phyloP scores from a whole-genome alignment of 148 eudicot genomes.

The Silene uniflora region DNA sequence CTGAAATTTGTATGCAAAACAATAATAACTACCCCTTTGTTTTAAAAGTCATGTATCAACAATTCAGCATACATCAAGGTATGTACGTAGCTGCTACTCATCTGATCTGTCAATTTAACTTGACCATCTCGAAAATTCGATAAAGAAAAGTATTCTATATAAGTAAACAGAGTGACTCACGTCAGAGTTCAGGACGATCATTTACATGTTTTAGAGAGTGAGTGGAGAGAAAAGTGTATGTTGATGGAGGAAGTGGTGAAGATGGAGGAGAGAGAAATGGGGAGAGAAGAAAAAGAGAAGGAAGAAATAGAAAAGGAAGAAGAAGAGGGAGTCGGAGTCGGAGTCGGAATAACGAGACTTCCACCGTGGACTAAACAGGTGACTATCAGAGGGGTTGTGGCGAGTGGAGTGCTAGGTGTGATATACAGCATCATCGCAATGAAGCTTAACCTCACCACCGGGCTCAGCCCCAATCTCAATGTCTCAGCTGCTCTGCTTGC shows the following conservation, averaged over 20 bases:
- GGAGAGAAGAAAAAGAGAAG: not conserved
- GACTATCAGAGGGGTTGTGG: constrained; percentile 54
- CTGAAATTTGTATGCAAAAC: too few relatives aligned
- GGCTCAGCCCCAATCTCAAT: constrained; percentile 68
- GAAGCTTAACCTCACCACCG: constrained; percentile 73
- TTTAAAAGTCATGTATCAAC: too few relatives aligned
- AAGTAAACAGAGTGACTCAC: not conserved
- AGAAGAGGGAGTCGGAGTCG: not conserved
- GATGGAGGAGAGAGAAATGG: not conserved
- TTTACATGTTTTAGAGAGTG: not conserved
- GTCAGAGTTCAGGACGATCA: not conserved
- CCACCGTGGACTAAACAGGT: constrained; percentile 77
- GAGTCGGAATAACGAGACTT: not conserved
- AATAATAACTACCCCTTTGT: too few relatives aligned
- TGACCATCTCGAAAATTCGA: too few relatives aligned
- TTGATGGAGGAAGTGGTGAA: constrained; percentile 22
- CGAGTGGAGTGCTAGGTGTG: constrained; percentile 52
- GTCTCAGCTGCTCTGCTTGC: constrained; percentile 84
- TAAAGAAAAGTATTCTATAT: too few relatives aligned
- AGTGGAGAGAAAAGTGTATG: not conserved
- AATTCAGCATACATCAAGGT: too few relatives aligned
- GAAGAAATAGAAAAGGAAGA: not conserved
- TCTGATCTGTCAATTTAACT: too few relatives aligned
- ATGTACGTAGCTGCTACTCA: too few relatives aligned
- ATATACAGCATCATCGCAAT: constrained; percentile 67